Evolutionary conservation across 2,329 filamentous ascomycete genomes (phyloP), one percentile per base, ranked within the genome.

Genomic region (Fonsecaea multimorphosa): DNA sequence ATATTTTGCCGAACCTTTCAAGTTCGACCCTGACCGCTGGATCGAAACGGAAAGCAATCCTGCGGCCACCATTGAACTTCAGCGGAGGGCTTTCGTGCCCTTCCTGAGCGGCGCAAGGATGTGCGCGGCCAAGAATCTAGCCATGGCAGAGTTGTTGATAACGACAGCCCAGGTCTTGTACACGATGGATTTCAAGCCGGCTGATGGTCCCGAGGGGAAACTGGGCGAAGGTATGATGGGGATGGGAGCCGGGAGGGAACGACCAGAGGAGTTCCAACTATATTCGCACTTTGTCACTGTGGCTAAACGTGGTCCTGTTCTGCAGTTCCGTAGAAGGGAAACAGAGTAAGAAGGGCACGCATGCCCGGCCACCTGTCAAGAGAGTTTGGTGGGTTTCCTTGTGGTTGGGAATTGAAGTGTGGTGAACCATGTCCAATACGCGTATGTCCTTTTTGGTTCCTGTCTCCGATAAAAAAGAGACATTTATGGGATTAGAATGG

Each of bases 191-290:
- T 58, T 58, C 55, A 44, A 58, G 7, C 19, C 34, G 9, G 22
- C 55, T 8, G 36, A 36, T 8, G 55, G 55, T 19, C 22, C 36
- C 0, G 55, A 31, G 12, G 55, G 55, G 32, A n/a, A 58, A 40
- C 4, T 58, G 3, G 32, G 54, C 11, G 19, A 57, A 57, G 54
- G 55, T 8, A 19, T 8, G 24, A 8, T 46, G 12, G 34, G 36
- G 0, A 46, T 40, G 34, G 55, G 55, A 1, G 16, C 31, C 1
- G 55, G 55, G 24, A 29, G 55, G 22, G 55, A 58, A 29, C 36
- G 55, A 27, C 36, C 22, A 7, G 55, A 58, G 36, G 55, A 58
- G 36, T 58, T 46, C 38, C 55, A 58, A 19, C 24, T 58, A 40
- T 27, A n/a, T 7, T 58, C 55, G 36, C 55, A 46, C 11, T 46